Evolutionary conservation across 2,329 filamentous ascomycete genomes (phyloP), one percentile per base, ranked within the genome.

Genomic region (Colletotrichum sidae): DNA sequence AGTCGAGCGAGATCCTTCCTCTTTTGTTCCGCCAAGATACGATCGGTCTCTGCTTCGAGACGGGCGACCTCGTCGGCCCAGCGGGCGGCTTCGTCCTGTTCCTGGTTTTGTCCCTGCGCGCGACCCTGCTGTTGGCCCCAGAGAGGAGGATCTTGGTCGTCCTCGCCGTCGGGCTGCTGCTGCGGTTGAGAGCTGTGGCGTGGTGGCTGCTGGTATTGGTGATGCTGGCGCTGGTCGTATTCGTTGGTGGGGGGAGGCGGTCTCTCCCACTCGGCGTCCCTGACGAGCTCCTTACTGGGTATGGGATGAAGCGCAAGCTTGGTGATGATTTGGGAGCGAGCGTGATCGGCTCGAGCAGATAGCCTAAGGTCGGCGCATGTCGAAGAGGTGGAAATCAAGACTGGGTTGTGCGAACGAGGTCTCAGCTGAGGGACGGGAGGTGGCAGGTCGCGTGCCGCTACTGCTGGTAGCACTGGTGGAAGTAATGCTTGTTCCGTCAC

Each of bases 11-110:
- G 76, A 68, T 85, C 81, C 57, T 80, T 79, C 70, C 79, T 81
- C 73, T 82, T 83, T 71, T 84, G 82, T 68, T 85, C 82, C 33
- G 80, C 79, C 49, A 83, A 74, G 49, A 82, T 79, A 65, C 82
- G 80, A 69, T 84, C 78, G 39, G 79, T 82, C 69, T 86, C 83
- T 42, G 77, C 79, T 65, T 84, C 79, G 57, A 80, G 76, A 60
- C 78, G 81, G 60, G 80, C 80, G 50, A 73, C 72, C 67, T 80
- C 79, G 68, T 78, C 74, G 13, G 75, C 77, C 71, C 75, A 75
- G 52, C 70, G 74, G 44, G 75, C 72, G 45, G 70, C 69, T 52
- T 73, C 72, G 55, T 73, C 67, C 37, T 71, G 69, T 56, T 69
- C 65, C 45, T 60, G 49, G 47, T 25, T 25, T 25, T 25, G 25